Conservation (phyloP, 306 rosid species). For the Lablab purpureus region DNA sequence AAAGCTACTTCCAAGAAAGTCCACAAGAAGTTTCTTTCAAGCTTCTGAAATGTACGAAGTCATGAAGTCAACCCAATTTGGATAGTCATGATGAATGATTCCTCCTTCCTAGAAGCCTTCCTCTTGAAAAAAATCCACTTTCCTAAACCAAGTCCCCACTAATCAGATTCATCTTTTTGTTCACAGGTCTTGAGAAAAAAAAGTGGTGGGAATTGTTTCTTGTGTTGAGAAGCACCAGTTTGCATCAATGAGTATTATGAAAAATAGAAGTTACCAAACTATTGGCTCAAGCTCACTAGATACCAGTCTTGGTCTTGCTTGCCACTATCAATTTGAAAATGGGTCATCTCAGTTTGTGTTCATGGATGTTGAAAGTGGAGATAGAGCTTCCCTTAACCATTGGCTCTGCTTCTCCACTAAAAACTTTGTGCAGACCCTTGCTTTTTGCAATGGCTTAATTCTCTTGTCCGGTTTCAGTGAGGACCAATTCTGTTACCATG, state of each 20-base stretch:
- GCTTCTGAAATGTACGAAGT: constrained; percentile 15
- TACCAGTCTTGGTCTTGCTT: constrained; percentile 30
- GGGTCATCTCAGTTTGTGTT: constrained; percentile 52
- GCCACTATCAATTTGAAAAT: constrained; percentile 55
- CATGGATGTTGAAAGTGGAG: constrained; percentile 32
- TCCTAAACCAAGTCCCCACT: constrained; percentile 6
- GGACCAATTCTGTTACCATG: constrained; percentile 43
- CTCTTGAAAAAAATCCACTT: neutral
- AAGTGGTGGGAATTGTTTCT: neutral
- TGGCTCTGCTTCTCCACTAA: constrained; percentile 47
- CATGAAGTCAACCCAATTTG: constrained; percentile 18
- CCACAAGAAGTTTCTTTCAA: constrained; percentile 37
- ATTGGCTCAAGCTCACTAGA: constrained; percentile 30
- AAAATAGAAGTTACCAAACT: neutral
- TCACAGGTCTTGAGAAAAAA: constrained; percentile 13
- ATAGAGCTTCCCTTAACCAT: neutral
- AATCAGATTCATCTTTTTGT: neutral
- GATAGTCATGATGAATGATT: neutral
- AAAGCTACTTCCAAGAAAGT: constrained; percentile 27
- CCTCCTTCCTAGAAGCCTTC: constrained; percentile 11
- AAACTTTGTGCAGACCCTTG: constrained; percentile 50
- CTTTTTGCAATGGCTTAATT: constrained; percentile 48
- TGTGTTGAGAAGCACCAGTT: constrained; percentile 15
- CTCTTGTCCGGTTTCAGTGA: constrained; percentile 44
- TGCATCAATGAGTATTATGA: constrained; percentile 46